These are phyloP conservation scores for Naegleria lovaniensis DNA, from an alignment of 208 protist species.

Conservation along the genomic window DNA sequence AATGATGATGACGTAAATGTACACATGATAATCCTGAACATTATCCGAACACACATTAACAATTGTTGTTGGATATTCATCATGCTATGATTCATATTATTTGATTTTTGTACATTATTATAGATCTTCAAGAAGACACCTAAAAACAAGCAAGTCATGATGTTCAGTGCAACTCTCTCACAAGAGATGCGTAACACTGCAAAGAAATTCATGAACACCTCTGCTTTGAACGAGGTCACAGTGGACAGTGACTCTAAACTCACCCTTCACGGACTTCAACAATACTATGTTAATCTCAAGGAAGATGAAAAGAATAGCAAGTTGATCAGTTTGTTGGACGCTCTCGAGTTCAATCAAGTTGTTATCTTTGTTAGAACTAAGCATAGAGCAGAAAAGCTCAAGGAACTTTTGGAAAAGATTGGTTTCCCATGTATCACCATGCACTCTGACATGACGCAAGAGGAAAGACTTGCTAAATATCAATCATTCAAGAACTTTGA, in stretches of 20 bases:
- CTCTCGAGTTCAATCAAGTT: slow-evolving; percentile 99
- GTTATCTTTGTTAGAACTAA: slow-evolving; percentile 97
- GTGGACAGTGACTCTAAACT: slow-evolving; percentile 96
- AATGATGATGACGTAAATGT: slow-evolving; percentile 89
- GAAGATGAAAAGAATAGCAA: slow-evolving; percentile 95
- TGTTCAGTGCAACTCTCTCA: slow-evolving; percentile 98
- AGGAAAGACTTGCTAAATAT: slow-evolving; percentile 72
- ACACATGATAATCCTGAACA: too few relatives aligned
- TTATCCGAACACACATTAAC: too few relatives aligned
- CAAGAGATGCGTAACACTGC: slow-evolving; percentile 85
- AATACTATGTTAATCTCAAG: slow-evolving; percentile 94
- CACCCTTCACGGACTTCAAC: slow-evolving; percentile 95
- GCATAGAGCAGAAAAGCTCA: slow-evolving; percentile 83
- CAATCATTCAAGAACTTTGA: slow-evolving; percentile 96
- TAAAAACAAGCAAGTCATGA: slow-evolving; percentile 96
- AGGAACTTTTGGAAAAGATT: slow-evolving; percentile 82
- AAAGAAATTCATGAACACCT: slow-evolving; percentile 93
- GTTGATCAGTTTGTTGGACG: slow-evolving; percentile 95
- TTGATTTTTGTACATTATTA: too few relatives aligned
- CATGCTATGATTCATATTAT: too few relatives aligned
- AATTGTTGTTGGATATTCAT: too few relatives aligned
- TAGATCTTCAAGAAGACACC: slow-evolving; percentile 93
- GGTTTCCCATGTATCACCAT: slow-evolving; percentile 85
- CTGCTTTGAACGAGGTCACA: slow-evolving; percentile 87
- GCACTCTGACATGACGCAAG: slow-evolving; percentile 85